Evolutionary conservation across 176 grass and related monocot genomes (phyloP).

Genomic region (Carex parvula): DNA sequence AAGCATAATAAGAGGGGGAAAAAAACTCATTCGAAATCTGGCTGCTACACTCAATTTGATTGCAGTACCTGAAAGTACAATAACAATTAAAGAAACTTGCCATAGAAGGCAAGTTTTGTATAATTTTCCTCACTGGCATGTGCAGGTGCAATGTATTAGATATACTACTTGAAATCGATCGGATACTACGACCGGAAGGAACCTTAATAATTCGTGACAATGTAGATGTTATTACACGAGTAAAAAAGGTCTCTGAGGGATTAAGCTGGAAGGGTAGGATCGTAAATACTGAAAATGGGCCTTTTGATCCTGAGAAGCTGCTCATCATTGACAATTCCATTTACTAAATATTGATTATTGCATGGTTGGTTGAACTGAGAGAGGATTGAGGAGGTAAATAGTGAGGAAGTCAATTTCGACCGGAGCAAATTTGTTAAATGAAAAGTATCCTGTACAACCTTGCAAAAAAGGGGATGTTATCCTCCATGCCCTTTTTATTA

Average conservation of each 20-base stretch:
- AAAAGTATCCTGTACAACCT: not conserved
- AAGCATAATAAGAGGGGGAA: not conserved
- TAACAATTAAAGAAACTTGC: not conserved
- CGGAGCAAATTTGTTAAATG: not conserved
- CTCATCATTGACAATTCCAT: slow-evolving; percentile 81
- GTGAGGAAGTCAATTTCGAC: not conserved
- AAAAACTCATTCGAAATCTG: not conserved
- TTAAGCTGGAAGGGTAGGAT: slow-evolving; percentile 48
- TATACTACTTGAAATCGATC: slow-evolving; percentile 84
- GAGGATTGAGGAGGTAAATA: not conserved
- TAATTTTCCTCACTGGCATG: slow-evolving; percentile 2
- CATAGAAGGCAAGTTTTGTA: not conserved
- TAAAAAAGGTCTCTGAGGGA: slow-evolving; percentile 50
- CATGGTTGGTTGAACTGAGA: not conserved
- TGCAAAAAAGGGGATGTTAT: not conserved
- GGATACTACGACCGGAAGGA: slow-evolving; percentile 77
- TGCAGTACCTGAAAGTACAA: not conserved
- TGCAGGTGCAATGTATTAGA: slow-evolving; percentile 57
- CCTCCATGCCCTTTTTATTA: not conserved
- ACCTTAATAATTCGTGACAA: slow-evolving; percentile 58
- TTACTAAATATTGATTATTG: slow-evolving; percentile 1
- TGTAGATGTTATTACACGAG: slow-evolving; percentile 48
- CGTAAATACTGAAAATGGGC: slow-evolving; percentile 49
- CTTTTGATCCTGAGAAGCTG: slow-evolving; percentile 65
- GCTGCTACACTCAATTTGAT: not conserved